Conservation (phyloP, 2,329 filamentous ascomycete genomes). For the Curvularia lunata region DNA sequence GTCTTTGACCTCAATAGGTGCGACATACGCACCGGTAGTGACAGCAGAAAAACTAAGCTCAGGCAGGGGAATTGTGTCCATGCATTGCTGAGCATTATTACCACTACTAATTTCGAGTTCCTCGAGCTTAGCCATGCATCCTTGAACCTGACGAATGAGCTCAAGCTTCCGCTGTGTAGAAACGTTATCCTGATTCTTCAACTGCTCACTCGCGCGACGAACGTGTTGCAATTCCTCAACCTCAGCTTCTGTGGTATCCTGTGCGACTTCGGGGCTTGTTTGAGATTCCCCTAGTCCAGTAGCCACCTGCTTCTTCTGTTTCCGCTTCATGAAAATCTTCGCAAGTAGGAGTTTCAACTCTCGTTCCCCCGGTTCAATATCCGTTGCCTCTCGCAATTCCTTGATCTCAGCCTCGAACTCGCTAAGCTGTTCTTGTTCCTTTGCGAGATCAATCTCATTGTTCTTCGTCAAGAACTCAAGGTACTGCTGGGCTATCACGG, state of each 20-base stretch:
- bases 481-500: not conserved
- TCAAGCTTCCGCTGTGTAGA: not conserved
- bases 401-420: not conserved
- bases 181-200: not conserved
- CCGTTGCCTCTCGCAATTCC: not conserved
- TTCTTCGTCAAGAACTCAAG: not conserved
- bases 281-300: too few relatives aligned
- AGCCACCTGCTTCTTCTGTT: not conserved
- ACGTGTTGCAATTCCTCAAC: conserved; percentile 2
- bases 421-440: not conserved
- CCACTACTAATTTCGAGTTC: not conserved
- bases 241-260: conserved; percentile 7
- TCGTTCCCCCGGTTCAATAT: not conserved
- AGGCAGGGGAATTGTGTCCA: not conserved
- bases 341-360: not conserved
- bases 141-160: not conserved
- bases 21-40: not conserved
- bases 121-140: not conserved
- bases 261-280: not conserved
- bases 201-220: not conserved
- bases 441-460: not conserved
- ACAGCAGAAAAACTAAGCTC: not conserved
- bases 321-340: not conserved
- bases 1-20: not conserved
- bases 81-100: not conserved